Evolutionary conservation across 768 basidiomycete species (phyloP), one percentile per base, ranked within the genome.

Genomic region (Leucogyrophana mollusca): DNA sequence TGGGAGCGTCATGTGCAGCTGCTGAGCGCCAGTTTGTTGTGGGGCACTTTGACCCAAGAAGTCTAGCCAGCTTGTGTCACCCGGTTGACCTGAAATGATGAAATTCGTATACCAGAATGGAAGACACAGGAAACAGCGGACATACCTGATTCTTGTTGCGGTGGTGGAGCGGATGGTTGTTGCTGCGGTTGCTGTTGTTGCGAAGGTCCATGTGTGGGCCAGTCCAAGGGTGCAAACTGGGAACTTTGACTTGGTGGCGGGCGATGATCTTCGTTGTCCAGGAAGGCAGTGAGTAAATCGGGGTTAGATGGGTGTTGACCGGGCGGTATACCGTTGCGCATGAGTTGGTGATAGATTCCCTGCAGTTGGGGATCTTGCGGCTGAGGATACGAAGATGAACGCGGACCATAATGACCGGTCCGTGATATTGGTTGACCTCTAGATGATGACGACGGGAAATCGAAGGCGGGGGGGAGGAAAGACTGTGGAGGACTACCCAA

Each of bases 61-160:
- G 32, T 66, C 65, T 25, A 66, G 56, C 65, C 65, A 66, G 24
- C 45, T 58, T 3, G 67, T 51, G n/a, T 66, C 67, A 10, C 55
- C 58, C 16, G 66, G 40, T 24, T 61, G 58, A 32, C 55, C 62
- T 64, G 27, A 24, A 10, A 7, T 30, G 14, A 34, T 1, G 10
- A 21, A n/a, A 14, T 54, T 34, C 53, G 48, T 30, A 37, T 10
- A n/a, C n/a, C n/a, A n/a, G n/a, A n/a, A n/a, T n/a, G n/a, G n/a
- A n/a, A n/a, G n/a, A n/a, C n/a, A n/a, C n/a, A n/a, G n/a, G n/a
- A n/a, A n/a, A n/a, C n/a, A n/a, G n/a, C n/a, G n/a, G n/a, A n/a
- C n/a, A n/a, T 35, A 61, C 62, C 61, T 44, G 56, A 47, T 40
- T 61, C 58, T 36, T 67, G 61, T 22, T 52, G 61, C 40, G 51